Evolutionary conservation across 441 rosid genomes (phyloP).

Genomic region (Erodium trifolium): DNA sequence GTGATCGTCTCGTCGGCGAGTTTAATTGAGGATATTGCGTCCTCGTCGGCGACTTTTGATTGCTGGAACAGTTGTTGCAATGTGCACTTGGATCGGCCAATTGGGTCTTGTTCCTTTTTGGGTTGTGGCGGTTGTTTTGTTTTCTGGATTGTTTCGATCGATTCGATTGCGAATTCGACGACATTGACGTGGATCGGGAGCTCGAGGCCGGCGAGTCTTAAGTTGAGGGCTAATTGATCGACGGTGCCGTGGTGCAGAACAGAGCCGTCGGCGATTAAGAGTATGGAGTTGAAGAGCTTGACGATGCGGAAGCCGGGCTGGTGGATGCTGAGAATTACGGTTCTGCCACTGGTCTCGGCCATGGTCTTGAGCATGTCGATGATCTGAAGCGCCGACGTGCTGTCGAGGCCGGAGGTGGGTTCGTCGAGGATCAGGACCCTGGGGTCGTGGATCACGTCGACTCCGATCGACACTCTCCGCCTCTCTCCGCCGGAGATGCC

Average conservation of each 20-base stretch:
- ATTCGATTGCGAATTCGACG: constrained; percentile 77
- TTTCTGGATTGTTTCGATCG: constrained; percentile 46
- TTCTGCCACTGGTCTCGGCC: constrained; percentile 76
- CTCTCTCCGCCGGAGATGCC: constrained; percentile 95
- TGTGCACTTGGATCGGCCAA: constrained; percentile 31
- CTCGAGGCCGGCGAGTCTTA: constrained; percentile 44
- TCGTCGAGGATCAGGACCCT: constrained; percentile 83
- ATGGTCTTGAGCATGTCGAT: constrained; percentile 74
- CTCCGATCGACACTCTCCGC: constrained; percentile 89
- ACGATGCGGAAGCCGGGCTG: constrained; percentile 90
- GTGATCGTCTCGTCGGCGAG: not conserved
- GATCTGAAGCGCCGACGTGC: constrained; percentile 70
- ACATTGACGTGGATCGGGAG: constrained; percentile 62
- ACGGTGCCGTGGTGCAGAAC: constrained; percentile 73
- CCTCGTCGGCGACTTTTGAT: constrained; percentile 61
- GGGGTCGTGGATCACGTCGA: constrained; percentile 82
- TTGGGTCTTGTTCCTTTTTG: not conserved
- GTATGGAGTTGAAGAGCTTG: constrained; percentile 63
- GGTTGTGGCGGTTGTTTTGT: not conserved
- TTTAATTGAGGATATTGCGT: constrained; percentile 32
- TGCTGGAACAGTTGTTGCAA: constrained; percentile 82
- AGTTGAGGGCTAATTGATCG: constrained; percentile 45
- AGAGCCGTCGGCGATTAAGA: constrained; percentile 64
- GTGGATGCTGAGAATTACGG: constrained; percentile 70
- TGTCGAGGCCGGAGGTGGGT: constrained; percentile 94